Conservation (phyloP, 163 green algal species). For the Chloromonas sp. region DNA sequence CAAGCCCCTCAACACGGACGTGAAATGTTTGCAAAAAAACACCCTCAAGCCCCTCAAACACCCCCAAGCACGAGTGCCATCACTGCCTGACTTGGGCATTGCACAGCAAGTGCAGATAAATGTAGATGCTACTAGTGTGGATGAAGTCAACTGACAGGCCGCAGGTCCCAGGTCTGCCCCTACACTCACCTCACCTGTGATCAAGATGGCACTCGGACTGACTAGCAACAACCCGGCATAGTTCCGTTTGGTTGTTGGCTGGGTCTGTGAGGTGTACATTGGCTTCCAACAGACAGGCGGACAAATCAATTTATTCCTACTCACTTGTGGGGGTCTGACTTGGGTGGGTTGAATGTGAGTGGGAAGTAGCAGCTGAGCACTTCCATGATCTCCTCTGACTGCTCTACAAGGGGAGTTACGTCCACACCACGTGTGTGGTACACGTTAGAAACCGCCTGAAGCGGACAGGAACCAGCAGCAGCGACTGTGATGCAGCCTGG, state of each 20-base stretch:
- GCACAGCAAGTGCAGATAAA: no score
- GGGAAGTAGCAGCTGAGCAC: conserved; percentile 64
- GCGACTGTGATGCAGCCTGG: not conserved
- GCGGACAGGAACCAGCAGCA: not conserved
- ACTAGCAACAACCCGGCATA: no score
- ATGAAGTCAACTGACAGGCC: no score
- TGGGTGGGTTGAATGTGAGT: conserved; percentile 59
- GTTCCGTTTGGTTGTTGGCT: no score
- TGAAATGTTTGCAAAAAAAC: no score
- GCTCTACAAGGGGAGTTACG: conserved; percentile 26
- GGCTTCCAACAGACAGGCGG: not conserved
- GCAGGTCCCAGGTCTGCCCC: no score
- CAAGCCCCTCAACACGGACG: no score
- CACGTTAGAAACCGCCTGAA: conserved; percentile 28
- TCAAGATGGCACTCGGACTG: no score
- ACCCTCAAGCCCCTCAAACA: no score
- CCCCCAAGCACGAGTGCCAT: not conserved
- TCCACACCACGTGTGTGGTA: conserved; percentile 35
- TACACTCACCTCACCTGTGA: no score
- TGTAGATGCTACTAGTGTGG: no score
- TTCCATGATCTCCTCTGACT: conserved; percentile 64
- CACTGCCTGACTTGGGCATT: no score
- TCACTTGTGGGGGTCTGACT: conserved; percentile 32
- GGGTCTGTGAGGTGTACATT: not conserved
- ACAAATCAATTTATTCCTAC: not conserved